Percentiles rank a stretch among this genome's conserved stretches.
Conservation (phyloP, 2,329 filamentous ascomycete genomes). For the Neonectria punicea region DNA sequence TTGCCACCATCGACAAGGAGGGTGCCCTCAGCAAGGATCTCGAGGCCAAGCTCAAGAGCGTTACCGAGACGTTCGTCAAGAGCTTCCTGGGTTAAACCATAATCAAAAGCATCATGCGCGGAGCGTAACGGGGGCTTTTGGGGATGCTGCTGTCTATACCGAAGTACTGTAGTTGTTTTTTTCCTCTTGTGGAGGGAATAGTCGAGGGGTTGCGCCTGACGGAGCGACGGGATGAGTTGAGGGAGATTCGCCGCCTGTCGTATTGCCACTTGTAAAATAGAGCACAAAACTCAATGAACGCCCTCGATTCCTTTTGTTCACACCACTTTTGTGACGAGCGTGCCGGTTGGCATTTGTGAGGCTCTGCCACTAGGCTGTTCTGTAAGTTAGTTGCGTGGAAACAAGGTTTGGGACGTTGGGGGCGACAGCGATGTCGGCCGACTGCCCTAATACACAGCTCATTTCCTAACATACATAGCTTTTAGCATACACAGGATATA, state of each 20-base stretch:
- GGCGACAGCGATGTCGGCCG: conserved; percentile 14
- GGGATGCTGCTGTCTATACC: conserved; percentile 61
- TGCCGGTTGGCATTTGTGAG: not conserved
- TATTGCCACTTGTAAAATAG: conserved; percentile 72
- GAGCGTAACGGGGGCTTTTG: conserved; percentile 47
- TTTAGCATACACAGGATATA: no score
- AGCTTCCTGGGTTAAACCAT: conserved; percentile 75
- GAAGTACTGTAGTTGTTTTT: conserved; percentile 57
- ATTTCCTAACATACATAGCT: no score
- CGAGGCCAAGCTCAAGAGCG: conserved; percentile 83
- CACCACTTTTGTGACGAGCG: not conserved
- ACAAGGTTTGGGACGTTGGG: not conserved
- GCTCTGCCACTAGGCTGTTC: not conserved
- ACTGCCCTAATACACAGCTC: no score
- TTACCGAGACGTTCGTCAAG: conserved; percentile 88
- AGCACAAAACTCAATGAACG: conserved; percentile 69
- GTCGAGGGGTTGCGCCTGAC: conserved; percentile 59
- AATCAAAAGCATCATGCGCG: conserved; percentile 43
- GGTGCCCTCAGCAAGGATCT: conserved; percentile 95
- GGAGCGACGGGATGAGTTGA: conserved; percentile 57
- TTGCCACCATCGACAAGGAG: conserved; percentile 93
- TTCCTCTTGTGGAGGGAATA: conserved; percentile 57
- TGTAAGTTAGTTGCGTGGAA: not conserved
- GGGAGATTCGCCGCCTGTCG: conserved; percentile 59
- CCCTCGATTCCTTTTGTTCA: conserved; percentile 70